Percentiles rank a stretch among this genome's conserved stretches.
Conservation (phyloP, 2,329 filamentous ascomycete genomes). For the Calonectria crousiana region DNA sequence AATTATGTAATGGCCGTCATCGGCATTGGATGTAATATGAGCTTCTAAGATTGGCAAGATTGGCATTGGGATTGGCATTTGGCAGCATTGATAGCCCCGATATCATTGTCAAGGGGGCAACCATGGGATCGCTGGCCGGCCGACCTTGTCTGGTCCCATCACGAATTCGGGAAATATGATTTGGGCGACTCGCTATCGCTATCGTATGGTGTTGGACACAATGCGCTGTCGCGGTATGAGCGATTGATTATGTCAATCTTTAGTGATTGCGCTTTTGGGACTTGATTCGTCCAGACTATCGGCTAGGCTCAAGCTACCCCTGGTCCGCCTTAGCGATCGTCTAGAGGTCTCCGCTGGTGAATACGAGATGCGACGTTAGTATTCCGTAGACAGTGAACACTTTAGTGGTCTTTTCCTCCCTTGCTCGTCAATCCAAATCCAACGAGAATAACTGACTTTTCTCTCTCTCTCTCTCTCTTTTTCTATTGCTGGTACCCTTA, state of each 20-base stretch:
- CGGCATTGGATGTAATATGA: conserved; percentile 4
- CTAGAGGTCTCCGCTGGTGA: not conserved
- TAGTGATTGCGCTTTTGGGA: not conserved
- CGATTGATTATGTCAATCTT: conserved; percentile 1
- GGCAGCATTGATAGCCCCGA: conserved; percentile 1
- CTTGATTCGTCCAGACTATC: conserved; percentile 10
- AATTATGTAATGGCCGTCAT: not conserved
- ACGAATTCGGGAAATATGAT: not conserved
- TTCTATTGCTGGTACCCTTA: not conserved
- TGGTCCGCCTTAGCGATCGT: conserved; percentile 8
- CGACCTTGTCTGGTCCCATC: not conserved
- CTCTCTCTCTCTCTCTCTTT: not conserved
- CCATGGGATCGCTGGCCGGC: not conserved
- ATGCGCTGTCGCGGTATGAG: not conserved
- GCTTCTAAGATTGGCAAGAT: conserved; percentile 8
- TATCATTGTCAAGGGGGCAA: conserved; percentile 5
- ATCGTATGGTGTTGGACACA: not conserved
- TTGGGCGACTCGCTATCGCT: not conserved
- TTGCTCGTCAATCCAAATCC: not conserved
- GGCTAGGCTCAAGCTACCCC: not conserved
- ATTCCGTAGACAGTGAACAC: not conserved
- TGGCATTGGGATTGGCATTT: conserved; percentile 21
- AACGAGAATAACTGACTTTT: not conserved
- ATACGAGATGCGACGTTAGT: conserved; percentile 23
- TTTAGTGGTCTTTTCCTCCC: not conserved